Evolutionary conservation across 2,329 filamentous ascomycete genomes (phyloP).

Genomic region (Paecilomyces formosus): DNA sequence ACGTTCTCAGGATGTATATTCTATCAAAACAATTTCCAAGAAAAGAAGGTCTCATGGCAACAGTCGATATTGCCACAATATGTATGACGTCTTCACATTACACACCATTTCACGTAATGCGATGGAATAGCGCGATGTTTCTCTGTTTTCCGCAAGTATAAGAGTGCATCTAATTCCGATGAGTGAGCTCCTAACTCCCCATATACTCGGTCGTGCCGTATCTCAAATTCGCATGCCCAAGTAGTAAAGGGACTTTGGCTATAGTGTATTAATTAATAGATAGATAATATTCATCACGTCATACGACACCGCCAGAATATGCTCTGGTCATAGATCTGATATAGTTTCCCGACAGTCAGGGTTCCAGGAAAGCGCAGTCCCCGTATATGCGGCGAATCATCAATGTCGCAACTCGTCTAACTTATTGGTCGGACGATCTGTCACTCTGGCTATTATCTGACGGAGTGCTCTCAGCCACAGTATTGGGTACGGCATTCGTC

Average conservation of each 20-base stretch:
- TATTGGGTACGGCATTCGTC: not conserved
- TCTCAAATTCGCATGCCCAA: too few species aligned
- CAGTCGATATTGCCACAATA: not conserved
- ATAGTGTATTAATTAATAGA: not conserved
- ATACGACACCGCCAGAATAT: not conserved
- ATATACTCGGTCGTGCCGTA: too few species aligned
- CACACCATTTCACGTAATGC: not conserved
- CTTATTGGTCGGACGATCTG: not conserved
- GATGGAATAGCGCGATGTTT: not conserved
- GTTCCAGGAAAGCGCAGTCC: not conserved
- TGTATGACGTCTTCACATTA: not conserved
- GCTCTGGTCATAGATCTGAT: not conserved
- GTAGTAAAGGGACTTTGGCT: not conserved
- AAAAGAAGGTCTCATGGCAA: not conserved
- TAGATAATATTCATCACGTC: not conserved
- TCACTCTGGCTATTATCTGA: not conserved
- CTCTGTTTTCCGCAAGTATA: not conserved
- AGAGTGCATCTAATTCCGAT: not conserved
- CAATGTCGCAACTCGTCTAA: too few species aligned
- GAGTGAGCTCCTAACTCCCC: not conserved
- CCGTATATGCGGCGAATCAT: too few species aligned
- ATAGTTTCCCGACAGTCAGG: not conserved
- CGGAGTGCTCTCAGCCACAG: not conserved
- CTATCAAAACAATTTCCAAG: not conserved
- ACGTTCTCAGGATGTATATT: not conserved